These are phyloP conservation scores for Aspergillus sp. DNA, from an alignment of 2,329 filamentous ascomycete species.

Conservation along the genomic window DNA sequence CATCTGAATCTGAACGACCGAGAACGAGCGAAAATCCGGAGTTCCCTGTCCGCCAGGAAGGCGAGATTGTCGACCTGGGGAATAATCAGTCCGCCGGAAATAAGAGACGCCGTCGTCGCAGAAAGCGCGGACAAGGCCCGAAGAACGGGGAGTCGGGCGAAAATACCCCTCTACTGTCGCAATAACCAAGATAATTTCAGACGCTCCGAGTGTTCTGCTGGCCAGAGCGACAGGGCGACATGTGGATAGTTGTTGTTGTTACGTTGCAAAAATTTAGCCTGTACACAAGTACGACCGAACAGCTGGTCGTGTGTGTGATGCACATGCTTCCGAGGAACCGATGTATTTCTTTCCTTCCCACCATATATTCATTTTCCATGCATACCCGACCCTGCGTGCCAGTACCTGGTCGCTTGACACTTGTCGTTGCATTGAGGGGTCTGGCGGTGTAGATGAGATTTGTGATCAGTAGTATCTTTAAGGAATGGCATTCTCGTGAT, in stretches of 20 bases:
- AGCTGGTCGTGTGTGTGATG: not conserved
- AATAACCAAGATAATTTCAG: constrained; percentile 1
- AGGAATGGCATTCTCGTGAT: not conserved
- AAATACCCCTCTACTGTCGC: constrained; percentile 19
- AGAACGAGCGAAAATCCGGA: constrained; percentile 6
- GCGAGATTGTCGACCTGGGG: constrained; percentile 17
- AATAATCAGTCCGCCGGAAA: constrained; percentile 7
- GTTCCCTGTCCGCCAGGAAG: constrained; percentile 17
- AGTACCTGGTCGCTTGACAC: not conserved
- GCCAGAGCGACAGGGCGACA: constrained; percentile 16
- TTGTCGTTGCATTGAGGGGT: not conserved
- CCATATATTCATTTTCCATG: not conserved
- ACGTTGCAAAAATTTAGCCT: not conserved
- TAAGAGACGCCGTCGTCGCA: constrained; percentile 32
- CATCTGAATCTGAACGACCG: constrained; percentile 40
- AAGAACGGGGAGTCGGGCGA: constrained; percentile 16
- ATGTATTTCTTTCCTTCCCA: not conserved
- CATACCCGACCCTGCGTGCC: not conserved
- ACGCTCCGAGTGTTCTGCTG: constrained; percentile 18
- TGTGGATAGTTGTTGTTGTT: not conserved
- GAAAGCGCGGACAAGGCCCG: constrained; percentile 19
- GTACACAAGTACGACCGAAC: not conserved
- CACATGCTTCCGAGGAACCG: not conserved
- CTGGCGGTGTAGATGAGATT: not conserved
- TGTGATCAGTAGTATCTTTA: not conserved